phyloP scores from a whole-genome alignment of 257 asterid species.

The Fraxinus americana region DNA sequence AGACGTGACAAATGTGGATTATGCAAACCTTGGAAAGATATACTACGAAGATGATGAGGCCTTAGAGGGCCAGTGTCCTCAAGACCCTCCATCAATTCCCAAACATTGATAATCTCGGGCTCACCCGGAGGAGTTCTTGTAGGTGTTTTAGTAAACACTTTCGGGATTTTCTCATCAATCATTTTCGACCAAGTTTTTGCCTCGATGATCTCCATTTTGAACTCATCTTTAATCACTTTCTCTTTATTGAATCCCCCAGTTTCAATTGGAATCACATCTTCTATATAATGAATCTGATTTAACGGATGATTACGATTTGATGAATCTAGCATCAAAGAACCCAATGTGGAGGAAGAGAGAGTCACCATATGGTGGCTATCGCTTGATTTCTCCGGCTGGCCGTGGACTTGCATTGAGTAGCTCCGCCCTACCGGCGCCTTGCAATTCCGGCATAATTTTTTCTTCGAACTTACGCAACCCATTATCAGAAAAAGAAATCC shows the following conservation, averaged over 20 bases:
- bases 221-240: slow-evolving; percentile 46
- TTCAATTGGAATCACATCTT: slow-evolving; percentile 18
- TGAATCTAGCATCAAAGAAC: slow-evolving; percentile 71
- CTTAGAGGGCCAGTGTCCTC: slow-evolving; percentile 65
- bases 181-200: slow-evolving; percentile 82
- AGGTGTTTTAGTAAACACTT: slow-evolving; percentile 61
- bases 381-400: slow-evolving; percentile 40
- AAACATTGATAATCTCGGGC: slow-evolving; percentile 81
- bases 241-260: slow-evolving; percentile 9
- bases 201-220: slow-evolving; percentile 67
- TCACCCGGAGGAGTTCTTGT: slow-evolving; percentile 72
- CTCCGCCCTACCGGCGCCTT: slow-evolving; percentile 69
- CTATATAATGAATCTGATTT: slow-evolving; percentile 29
- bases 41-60: slow-evolving; percentile 54
- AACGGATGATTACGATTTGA: slow-evolving; percentile 27
- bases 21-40: slow-evolving; percentile 55
- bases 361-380: slow-evolving; percentile 66
- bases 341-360: slow-evolving; percentile 84
- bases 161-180: slow-evolving; percentile 75
- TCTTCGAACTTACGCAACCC: slow-evolving; percentile 89
- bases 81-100: slow-evolving; percentile 93
- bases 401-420: slow-evolving; percentile 62
- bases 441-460: slow-evolving; percentile 66
- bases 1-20: slow-evolving; percentile 17
- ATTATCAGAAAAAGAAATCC: slow-evolving; percentile 31